Percentiles rank a stretch among this genome's conserved stretches.
phyloP scores from a whole-genome alignment of 441 rosid genomes.

The Theobroma grandiflorum region DNA sequence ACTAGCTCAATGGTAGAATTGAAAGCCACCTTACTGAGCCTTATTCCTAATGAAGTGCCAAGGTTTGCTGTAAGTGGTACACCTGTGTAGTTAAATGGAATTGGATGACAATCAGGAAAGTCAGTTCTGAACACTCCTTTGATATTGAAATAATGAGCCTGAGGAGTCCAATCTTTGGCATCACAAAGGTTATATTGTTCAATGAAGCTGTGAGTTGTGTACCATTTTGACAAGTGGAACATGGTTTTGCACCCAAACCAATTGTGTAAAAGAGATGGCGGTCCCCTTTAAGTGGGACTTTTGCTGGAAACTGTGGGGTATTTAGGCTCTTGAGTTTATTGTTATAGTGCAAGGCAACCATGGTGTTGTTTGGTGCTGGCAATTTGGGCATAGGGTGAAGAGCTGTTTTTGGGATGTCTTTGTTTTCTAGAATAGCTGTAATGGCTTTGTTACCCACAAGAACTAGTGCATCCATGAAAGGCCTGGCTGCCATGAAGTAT shows the following conservation, averaged over 20 bases:
- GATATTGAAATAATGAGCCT: conserved; percentile 59
- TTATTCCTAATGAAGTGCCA: conserved; percentile 48
- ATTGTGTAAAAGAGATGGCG: conserved; percentile 56
- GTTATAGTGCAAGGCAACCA: conserved; percentile 44
- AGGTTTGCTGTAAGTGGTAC: conserved; percentile 61
- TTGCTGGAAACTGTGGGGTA: conserved; percentile 54
- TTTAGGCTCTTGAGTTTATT: conserved; percentile 55
- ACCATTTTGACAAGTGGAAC: conserved; percentile 58
- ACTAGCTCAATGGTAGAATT: conserved; percentile 58
- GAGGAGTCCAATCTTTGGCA: conserved; percentile 57
- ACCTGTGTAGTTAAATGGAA: conserved; percentile 57
- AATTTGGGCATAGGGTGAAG: conserved; percentile 44
- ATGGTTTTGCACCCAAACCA: conserved; percentile 51
- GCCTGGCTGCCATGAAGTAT: conserved; percentile 61
- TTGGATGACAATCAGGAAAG: conserved; percentile 55
- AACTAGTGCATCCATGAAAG: conserved; percentile 57
- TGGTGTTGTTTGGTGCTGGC: conserved; percentile 56
- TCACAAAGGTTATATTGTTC: conserved; percentile 60
- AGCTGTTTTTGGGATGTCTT: conserved; percentile 55
- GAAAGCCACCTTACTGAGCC: conserved; percentile 56
- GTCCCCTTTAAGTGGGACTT: conserved; percentile 54
- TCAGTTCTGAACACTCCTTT: conserved; percentile 49
- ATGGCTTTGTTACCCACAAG: conserved; percentile 59
- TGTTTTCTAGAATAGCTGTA: conserved; percentile 58
- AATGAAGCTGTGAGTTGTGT: conserved; percentile 57